Conservation (phyloP, 2,329 filamentous ascomycete species). For the Paecilomyces niveus region DNA sequence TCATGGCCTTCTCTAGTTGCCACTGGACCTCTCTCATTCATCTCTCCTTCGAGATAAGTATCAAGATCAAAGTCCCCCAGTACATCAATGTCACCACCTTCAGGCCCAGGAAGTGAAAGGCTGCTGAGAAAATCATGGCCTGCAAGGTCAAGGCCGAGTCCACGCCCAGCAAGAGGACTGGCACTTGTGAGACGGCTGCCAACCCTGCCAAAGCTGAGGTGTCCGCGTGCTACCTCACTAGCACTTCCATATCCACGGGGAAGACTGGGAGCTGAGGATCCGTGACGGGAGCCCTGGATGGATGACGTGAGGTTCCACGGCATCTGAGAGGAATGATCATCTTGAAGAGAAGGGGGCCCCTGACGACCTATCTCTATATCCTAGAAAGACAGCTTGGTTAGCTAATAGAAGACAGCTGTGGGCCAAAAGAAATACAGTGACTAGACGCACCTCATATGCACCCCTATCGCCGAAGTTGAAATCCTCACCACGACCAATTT, state of each 20-base stretch:
- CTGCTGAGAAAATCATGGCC: slow-evolving; percentile 17
- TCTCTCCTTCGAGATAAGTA: slow-evolving; percentile 26
- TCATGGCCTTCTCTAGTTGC: slow-evolving; percentile 10
- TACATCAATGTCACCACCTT: slow-evolving; percentile 15
- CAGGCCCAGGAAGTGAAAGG: slow-evolving; percentile 13
- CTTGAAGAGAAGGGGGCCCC: slow-evolving; percentile 57
- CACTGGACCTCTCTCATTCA: slow-evolving; percentile 16
- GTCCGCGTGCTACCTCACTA: slow-evolving; percentile 20
- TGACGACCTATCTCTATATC: slow-evolving; percentile 65
- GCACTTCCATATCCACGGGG: slow-evolving; percentile 27
- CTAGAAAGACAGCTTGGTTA: slow-evolving; percentile 11
- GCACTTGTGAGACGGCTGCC: slow-evolving; percentile 51
- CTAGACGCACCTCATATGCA: slow-evolving; percentile 26
- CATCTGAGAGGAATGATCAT: slow-evolving; percentile 60
- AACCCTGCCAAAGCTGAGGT: slow-evolving; percentile 26
- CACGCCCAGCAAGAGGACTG: slow-evolving; percentile 54
- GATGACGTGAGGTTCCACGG: slow-evolving; percentile 61
- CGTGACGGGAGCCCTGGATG: slow-evolving; percentile 45
- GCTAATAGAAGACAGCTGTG: not conserved
- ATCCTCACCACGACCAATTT: slow-evolving; percentile 23
- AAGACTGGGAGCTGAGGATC: slow-evolving; percentile 24
- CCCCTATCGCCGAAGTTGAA: slow-evolving; percentile 24
- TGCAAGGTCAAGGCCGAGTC: slow-evolving; percentile 23
- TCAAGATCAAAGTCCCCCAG: slow-evolving; percentile 22
- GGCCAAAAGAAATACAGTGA: not conserved